Evolutionary conservation across 805 yeast species (phyloP).

Genomic region (Tetrapisispora namnaoensis): DNA sequence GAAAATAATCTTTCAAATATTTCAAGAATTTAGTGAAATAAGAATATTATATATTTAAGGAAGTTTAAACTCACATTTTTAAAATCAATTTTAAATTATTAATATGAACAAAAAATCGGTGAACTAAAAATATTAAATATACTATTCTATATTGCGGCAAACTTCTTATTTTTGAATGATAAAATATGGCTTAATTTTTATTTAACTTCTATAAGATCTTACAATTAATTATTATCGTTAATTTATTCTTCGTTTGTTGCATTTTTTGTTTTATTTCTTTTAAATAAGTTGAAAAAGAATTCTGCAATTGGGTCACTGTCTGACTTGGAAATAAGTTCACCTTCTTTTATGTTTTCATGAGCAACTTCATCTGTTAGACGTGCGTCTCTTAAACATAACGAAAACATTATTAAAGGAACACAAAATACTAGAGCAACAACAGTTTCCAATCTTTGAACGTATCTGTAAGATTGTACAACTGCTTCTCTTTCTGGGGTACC

Average conservation of each 20-base stretch:
- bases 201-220: not conserved
- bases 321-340: conserved; percentile 13
- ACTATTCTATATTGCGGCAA: too few relatives aligned
- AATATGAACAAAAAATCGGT: too few relatives aligned
- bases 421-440: conserved; percentile 30
- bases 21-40: too few relatives aligned
- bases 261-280: not conserved
- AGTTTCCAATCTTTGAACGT: conserved; percentile 50
- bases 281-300: not conserved
- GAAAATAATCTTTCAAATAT: too few relatives aligned
- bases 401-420: conserved; percentile 19
- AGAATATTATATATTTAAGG: too few relatives aligned
- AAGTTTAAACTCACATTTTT: too few relatives aligned
- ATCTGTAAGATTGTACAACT: conserved; percentile 47
- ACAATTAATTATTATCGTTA: too few relatives aligned
- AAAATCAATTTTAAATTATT: too few relatives aligned
- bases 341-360: conserved; percentile 21
- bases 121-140: too few relatives aligned
- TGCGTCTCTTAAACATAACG: conserved; percentile 22
- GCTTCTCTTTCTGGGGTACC: conserved; percentile 53
- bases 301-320: conserved; percentile 17
- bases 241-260: not conserved
- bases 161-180: too few relatives aligned
- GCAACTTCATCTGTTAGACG: conserved; percentile 19
- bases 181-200: not conserved